Evolutionary conservation across 2,329 filamentous ascomycete species (phyloP), one percentile per base, ranked within the genome.

Genomic region (Cordyceps pruinosa): DNA sequence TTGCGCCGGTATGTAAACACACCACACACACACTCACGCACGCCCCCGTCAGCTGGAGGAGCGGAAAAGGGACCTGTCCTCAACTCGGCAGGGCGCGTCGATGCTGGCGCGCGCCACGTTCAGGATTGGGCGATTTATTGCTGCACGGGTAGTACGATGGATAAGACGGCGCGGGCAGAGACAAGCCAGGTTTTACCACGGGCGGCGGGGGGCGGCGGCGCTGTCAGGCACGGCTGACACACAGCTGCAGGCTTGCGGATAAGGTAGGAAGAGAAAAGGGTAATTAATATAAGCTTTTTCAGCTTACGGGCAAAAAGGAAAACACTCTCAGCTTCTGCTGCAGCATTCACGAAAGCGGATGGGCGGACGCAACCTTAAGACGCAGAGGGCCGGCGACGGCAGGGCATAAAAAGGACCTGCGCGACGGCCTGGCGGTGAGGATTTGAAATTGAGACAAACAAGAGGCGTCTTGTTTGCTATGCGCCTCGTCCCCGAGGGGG

Each of bases 241-340:
- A 42, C 35, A 12, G n/a, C 25, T 30, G 19, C 35, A 39, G 25
- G 6, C 10, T 15, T 5, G 23, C 25, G n/a, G n/a, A n/a, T n/a
- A n/a, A n/a, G n/a, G n/a, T n/a, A n/a, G n/a, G n/a, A n/a, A n/a
- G n/a, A n/a, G n/a, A n/a, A n/a, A n/a, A n/a, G 23, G 35, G n/a
- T 42, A 52, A 32, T 42, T 42, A 42, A 52, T 48, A 41, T 41
- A 52, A 42, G 49, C 25, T 30, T 39, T 12, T 42, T 51, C 50
- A 45, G 50, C 50, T 53, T 17, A 37, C 32, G 12, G 32, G 32
- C n/a, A n/a, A n/a, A n/a, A n/a, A 13, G 5, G 12, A 13, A 6
- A 44, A 25, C 15, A 23, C 50, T 53, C 50, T 53, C 50, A 53
- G 50, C 50, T 53, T 26, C 50, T 53, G 50, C 39, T 45, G 23